Evolutionary conservation across 2,329 filamentous ascomycete species (phyloP).

Genomic region (Sphaerulina musiva): DNA sequence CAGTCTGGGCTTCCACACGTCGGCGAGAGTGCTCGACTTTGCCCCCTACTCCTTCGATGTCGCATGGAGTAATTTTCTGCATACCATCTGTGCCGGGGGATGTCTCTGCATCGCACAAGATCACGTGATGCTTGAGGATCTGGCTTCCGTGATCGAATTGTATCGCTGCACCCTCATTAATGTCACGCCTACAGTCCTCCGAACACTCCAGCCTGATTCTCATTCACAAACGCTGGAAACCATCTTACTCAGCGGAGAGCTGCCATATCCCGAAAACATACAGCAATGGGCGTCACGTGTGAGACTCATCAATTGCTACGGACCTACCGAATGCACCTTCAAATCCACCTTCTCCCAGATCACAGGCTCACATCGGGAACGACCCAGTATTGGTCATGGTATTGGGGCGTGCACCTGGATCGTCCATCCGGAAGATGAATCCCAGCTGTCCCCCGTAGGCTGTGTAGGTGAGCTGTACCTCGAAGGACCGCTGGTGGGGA

Average conservation of each 20-base stretch:
- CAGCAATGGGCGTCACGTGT: slow-evolving; percentile 35
- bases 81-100: slow-evolving; percentile 16
- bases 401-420: slow-evolving; percentile 29
- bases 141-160: slow-evolving; percentile 37
- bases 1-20: slow-evolving; percentile 7
- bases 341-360: slow-evolving; percentile 8
- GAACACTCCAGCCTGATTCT: slow-evolving; percentile 35
- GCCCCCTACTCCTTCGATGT: slow-evolving; percentile 25
- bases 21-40: slow-evolving; percentile 22
- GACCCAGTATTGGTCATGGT: slow-evolving; percentile 14
- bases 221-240: neutral
- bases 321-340: slow-evolving; percentile 36
- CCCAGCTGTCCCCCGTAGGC: slow-evolving; percentile 37
- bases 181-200: slow-evolving; percentile 52
- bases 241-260: slow-evolving; percentile 34
- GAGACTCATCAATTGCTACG: slow-evolving; percentile 40
- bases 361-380: neutral
- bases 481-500: slow-evolving; percentile 42
- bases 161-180: slow-evolving; percentile 43
- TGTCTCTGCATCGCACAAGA: slow-evolving; percentile 25
- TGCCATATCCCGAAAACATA: slow-evolving; percentile 35
- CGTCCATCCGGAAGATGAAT: slow-evolving; percentile 27
- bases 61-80: slow-evolving; percentile 20
- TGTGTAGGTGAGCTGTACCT: slow-evolving; percentile 44
- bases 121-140: slow-evolving; percentile 47